phyloP scores from a whole-genome alignment of 2,329 filamentous ascomycete species.

The Cercospora sp. region DNA sequence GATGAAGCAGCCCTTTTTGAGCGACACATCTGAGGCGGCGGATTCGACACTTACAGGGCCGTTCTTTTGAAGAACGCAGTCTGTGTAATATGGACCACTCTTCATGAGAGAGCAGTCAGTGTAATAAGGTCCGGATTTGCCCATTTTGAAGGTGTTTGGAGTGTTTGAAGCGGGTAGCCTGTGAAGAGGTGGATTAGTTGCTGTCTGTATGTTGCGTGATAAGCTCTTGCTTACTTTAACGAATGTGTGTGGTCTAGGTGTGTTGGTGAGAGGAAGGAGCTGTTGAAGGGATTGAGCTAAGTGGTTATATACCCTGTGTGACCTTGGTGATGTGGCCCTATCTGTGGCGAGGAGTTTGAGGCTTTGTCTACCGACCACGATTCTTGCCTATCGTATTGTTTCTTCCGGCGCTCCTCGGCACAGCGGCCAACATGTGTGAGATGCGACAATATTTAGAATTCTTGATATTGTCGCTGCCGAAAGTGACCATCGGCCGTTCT shows the following conservation, averaged over 20 bases:
- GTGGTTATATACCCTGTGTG: background rate
- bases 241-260: background rate
- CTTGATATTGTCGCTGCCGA: too few species aligned
- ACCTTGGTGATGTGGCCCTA: background rate
- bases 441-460: too few species aligned
- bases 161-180: background rate
- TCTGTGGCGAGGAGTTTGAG: too few species aligned
- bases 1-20: background rate
- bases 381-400: too few species aligned
- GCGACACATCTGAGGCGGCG: background rate
- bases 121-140: background rate
- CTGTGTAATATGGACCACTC: background rate
- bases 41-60: background rate
- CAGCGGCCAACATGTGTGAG: too few species aligned
- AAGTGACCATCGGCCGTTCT: too few species aligned
- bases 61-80: background rate
- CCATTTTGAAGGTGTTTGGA: slow-evolving; percentile 1
- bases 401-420: too few species aligned
- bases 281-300: background rate
- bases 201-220: background rate
- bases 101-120: background rate
- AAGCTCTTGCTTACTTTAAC: background rate
- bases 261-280: background rate
- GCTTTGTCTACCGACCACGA: too few species aligned
- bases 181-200: background rate